A percentile compares a stretch with the other conserved stretches of the same genome.
Conservation (phyloP, 257 asterid species). For the Asclepias syriaca region DNA sequence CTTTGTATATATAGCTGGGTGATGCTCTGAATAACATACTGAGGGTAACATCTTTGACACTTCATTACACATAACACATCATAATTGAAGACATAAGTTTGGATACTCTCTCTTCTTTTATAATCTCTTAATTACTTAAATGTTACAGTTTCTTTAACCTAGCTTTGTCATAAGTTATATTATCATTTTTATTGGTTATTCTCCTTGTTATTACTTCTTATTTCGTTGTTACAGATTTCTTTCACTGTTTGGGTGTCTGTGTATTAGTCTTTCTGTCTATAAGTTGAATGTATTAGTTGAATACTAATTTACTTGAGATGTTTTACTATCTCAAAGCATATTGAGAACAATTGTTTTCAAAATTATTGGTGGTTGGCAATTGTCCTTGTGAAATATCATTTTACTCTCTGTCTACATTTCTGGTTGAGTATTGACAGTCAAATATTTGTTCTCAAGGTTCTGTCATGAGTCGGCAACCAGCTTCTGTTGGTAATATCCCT, state of each 20-base stretch:
- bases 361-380: not conserved
- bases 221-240: not conserved
- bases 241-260: not conserved
- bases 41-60: no score
- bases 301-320: not conserved
- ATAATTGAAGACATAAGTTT: not conserved
- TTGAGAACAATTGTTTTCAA: not conserved
- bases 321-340: not conserved
- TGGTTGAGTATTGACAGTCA: slow-evolving; percentile 19
- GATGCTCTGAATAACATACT: no score
- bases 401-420: not conserved
- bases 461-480: slow-evolving; percentile 51
- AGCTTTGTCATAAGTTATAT: not conserved
- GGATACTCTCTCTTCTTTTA: not conserved
- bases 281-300: no score
- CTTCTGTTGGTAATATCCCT: slow-evolving; percentile 52
- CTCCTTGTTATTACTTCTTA: not conserved
- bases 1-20: no score
- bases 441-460: slow-evolving; percentile 48
- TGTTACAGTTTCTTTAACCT: not conserved
- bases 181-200: not conserved
- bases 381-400: not conserved
- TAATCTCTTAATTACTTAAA: not conserved
- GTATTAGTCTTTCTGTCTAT: not conserved
- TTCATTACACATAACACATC: no score